Evolutionary conservation across 2,329 filamentous ascomycete genomes (phyloP).

Genomic region (Trichophyton schoenleinii): DNA sequence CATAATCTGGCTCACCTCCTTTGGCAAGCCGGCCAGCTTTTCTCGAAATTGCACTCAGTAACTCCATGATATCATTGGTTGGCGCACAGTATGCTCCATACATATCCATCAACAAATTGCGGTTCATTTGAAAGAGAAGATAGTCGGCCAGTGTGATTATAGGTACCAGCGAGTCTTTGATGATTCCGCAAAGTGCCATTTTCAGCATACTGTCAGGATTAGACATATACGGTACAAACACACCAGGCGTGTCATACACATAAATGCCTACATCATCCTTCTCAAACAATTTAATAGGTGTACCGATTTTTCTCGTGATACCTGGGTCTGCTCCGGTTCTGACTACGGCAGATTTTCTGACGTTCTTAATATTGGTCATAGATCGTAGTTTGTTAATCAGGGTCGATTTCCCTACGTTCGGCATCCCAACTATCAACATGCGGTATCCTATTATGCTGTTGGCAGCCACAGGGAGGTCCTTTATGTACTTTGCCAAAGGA

Average conservation of each 20-base stretch:
- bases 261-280: slow-evolving; percentile 51
- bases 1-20: slow-evolving; percentile 57
- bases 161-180: slow-evolving; percentile 77
- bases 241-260: slow-evolving; percentile 81
- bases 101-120: slow-evolving; percentile 38
- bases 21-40: slow-evolving; percentile 65
- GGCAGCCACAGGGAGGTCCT: slow-evolving; percentile 5
- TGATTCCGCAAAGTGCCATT: slow-evolving; percentile 77
- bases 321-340: slow-evolving; percentile 78
- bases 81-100: slow-evolving; percentile 56
- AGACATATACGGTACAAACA: slow-evolving; percentile 85
- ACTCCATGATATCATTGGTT: slow-evolving; percentile 69
- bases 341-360: slow-evolving; percentile 53
- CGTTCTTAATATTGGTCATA: slow-evolving; percentile 24
- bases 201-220: slow-evolving; percentile 86
- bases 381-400: slow-evolving; percentile 76
- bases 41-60: slow-evolving; percentile 58
- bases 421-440: slow-evolving; percentile 88
- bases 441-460: slow-evolving; percentile 59
- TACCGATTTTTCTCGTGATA: slow-evolving; percentile 73
- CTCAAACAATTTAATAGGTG: slow-evolving; percentile 67
- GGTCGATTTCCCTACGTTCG: slow-evolving; percentile 91
- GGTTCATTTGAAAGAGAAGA: slow-evolving; percentile 72
- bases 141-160: slow-evolving; percentile 76
- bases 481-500: slow-evolving; percentile 24